These are phyloP conservation scores for Aphanomyces euteiches DNA, from an alignment of 352 stramenopile genomes.

Conservation along the genomic window DNA sequence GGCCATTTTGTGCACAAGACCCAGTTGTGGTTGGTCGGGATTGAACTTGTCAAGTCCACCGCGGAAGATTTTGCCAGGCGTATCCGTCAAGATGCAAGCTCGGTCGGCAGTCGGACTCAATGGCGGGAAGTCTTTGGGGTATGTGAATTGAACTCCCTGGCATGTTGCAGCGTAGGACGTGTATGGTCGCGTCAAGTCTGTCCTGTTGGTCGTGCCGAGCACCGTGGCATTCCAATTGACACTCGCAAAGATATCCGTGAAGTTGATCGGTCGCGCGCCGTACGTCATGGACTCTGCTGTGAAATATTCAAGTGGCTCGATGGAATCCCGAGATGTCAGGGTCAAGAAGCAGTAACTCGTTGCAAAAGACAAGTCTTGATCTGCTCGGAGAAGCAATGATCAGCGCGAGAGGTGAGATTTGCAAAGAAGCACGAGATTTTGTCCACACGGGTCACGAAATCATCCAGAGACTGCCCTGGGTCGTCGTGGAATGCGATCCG, in stretches of 20 bases:
- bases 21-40: not conserved
- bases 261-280: not conserved
- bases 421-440: no score
- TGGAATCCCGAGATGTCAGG: no score
- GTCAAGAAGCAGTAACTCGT: no score
- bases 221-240: not conserved
- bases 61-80: not conserved
- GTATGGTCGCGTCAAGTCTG: not conserved
- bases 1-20: conserved; percentile 3
- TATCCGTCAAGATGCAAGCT: not conserved
- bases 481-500: no score
- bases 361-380: no score
- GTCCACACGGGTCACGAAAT: no score
- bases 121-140: not conserved
- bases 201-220: not conserved
- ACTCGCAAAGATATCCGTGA: not conserved
- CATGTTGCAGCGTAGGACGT: not conserved
- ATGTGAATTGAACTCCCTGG: not conserved
- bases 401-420: no score
- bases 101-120: not conserved
- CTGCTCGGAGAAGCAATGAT: no score
- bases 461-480: no score
- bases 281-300: no score
- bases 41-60: not conserved
- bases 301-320: no score